A percentile compares a stretch with the other conserved stretches of the same genome.
Conservation (phyloP, 345 rosid genomes). For the Sisymbrium irio region DNA sequence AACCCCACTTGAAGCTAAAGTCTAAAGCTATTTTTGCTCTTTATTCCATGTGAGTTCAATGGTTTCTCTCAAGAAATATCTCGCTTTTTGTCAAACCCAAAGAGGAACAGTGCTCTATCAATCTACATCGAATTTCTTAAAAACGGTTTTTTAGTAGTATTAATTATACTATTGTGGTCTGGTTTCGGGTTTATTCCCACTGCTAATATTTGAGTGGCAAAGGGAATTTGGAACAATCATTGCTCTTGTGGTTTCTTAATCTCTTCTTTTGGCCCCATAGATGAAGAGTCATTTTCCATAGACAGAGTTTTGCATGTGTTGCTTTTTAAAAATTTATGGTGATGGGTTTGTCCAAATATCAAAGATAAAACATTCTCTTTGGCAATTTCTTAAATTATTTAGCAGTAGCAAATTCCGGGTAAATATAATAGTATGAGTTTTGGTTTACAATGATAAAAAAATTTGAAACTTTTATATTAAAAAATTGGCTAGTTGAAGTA, state of each 20-base stretch:
- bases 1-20: slow-evolving; percentile 26
- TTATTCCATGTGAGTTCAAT: slow-evolving; percentile 22
- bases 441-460: too few relatives aligned
- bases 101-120: slow-evolving; percentile 5
- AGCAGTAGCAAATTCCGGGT: neutral
- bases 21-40: slow-evolving; percentile 18
- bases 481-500: neutral
- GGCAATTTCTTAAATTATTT: neutral
- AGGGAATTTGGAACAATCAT: slow-evolving; percentile 16
- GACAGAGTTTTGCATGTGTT: slow-evolving; percentile 19
- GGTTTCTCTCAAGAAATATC: slow-evolving; percentile 18
- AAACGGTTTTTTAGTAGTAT: neutral
- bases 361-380: neutral
- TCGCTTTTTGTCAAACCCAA: slow-evolving; percentile 9
- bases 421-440: neutral
- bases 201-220: slow-evolving; percentile 6
- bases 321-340: neutral
- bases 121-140: neutral
- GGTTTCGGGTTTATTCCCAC: neutral
- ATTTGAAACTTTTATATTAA: too few relatives aligned
- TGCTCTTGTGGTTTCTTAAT: slow-evolving; percentile 10
- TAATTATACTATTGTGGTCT: neutral
- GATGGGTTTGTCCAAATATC: neutral
- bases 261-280: slow-evolving; percentile 17
- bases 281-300: slow-evolving; percentile 17